phyloP scores from a whole-genome alignment of 2,329 filamentous ascomycete genomes.

The Dactylella cylindrospora region DNA sequence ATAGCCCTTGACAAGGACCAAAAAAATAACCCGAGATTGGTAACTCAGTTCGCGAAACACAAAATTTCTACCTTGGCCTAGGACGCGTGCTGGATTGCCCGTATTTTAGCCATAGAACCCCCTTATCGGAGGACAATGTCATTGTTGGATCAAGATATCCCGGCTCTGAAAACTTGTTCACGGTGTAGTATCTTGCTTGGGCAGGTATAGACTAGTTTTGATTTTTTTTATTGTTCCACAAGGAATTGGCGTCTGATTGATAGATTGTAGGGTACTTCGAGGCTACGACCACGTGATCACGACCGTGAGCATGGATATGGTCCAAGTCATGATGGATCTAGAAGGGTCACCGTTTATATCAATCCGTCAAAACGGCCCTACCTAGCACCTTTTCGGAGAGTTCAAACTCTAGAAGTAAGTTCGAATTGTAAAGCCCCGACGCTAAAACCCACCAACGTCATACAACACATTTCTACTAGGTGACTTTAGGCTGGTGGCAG shows the following conservation, averaged over 20 bases:
- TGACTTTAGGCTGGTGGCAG: neutral
- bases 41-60: conserved; percentile 35
- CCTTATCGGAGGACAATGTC: conserved; percentile 16
- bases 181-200: conserved; percentile 24
- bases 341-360: conserved; percentile 20
- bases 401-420: conserved; percentile 28
- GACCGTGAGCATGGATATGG: conserved; percentile 4
- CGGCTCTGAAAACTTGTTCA: conserved; percentile 20
- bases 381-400: conserved; percentile 30
- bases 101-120: too few species aligned
- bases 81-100: neutral
- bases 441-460: neutral
- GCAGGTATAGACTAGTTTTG: conserved; percentile 22
- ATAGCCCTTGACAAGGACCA: too few species aligned
- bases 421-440: neutral
- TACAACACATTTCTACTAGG: too few species aligned
- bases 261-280: too few species aligned
- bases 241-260: too few species aligned
- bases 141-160: conserved; percentile 26
- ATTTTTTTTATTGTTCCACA: neutral
- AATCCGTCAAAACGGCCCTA: conserved; percentile 38
- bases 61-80: conserved; percentile 7
- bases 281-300: conserved; percentile 6
- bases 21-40: conserved; percentile 6
- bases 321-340: conserved; percentile 8